Conservation (phyloP, 2,329 filamentous ascomycete genomes). For the Lizonia empirigonia region DNA sequence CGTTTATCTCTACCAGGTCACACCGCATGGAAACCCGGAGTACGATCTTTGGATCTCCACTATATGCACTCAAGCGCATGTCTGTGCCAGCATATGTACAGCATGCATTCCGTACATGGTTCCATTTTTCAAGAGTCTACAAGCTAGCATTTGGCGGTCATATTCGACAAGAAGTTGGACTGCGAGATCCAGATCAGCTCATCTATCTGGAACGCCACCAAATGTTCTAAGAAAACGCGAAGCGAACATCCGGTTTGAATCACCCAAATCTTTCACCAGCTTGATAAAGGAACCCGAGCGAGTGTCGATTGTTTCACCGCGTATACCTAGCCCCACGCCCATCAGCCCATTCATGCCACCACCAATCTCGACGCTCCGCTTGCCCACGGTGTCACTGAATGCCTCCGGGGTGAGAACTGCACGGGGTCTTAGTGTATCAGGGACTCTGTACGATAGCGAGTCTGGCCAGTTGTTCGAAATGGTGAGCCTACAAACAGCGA, state of each 20-base stretch:
- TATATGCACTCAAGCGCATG: constrained; percentile 36
- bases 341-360: constrained; percentile 14
- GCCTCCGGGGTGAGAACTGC: background rate
- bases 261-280: background rate
- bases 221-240: constrained; percentile 10
- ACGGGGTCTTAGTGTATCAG: background rate
- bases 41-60: constrained; percentile 38
- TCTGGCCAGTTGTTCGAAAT: constrained; percentile 5
- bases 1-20: constrained; percentile 38
- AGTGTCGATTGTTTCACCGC: constrained; percentile 11
- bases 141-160: constrained; percentile 23
- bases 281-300: constrained; percentile 5
- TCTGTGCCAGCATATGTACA: constrained; percentile 39
- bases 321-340: constrained; percentile 10
- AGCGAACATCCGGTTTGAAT: constrained; percentile 9
- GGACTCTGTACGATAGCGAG: constrained; percentile 7
- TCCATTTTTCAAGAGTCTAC: constrained; percentile 33
- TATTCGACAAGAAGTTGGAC: constrained; percentile 22
- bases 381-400: background rate
- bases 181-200: background rate
- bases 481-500: constrained; percentile 5
- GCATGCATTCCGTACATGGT: constrained; percentile 45
- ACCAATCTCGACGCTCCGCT: background rate
- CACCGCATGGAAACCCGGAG: constrained; percentile 30
- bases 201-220: background rate